phyloP scores from a whole-genome alignment of 106 monocot genomes.

The Triglochin maritima region DNA sequence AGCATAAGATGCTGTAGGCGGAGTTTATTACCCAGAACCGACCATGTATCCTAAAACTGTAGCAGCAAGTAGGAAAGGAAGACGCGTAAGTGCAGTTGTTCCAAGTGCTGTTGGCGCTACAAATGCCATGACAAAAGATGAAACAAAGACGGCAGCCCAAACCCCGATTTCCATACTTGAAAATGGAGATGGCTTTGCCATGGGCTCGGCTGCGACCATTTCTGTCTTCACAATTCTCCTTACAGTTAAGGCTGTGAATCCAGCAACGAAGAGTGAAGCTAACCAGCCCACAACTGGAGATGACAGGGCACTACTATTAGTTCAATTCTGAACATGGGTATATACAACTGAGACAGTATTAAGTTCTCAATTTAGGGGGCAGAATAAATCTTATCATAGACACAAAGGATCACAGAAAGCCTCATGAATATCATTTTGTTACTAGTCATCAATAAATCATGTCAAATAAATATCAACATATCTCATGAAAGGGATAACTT shows the following conservation, averaged over 20 bases:
- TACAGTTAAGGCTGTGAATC: conserved; percentile 73
- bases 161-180: conserved; percentile 39
- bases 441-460: too few relatives aligned
- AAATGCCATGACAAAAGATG: conserved; percentile 49
- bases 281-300: conserved; percentile 82
- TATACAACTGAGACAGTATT: too few relatives aligned
- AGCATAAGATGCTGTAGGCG: background rate
- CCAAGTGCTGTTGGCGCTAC: conserved; percentile 60
- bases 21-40: conserved; percentile 68
- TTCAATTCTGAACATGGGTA: background rate
- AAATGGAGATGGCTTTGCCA: conserved; percentile 82
- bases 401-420: background rate
- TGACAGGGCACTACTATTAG: background rate
- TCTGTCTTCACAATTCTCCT: conserved; percentile 80
- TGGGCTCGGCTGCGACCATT: conserved; percentile 80
- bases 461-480: too few relatives aligned
- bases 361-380: too few relatives aligned
- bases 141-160: conserved; percentile 61
- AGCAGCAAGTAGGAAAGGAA: conserved; percentile 84
- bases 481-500: too few relatives aligned
- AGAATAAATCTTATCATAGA: too few relatives aligned
- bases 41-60: conserved; percentile 82
- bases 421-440: background rate
- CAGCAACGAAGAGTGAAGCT: conserved; percentile 84
- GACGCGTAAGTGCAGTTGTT: conserved; percentile 73